Evolutionary conservation across 495 filamentous ascomycete species (phyloP), one percentile per base, ranked within the genome.

Genomic region (Lasiosphaeria miniovina): DNA sequence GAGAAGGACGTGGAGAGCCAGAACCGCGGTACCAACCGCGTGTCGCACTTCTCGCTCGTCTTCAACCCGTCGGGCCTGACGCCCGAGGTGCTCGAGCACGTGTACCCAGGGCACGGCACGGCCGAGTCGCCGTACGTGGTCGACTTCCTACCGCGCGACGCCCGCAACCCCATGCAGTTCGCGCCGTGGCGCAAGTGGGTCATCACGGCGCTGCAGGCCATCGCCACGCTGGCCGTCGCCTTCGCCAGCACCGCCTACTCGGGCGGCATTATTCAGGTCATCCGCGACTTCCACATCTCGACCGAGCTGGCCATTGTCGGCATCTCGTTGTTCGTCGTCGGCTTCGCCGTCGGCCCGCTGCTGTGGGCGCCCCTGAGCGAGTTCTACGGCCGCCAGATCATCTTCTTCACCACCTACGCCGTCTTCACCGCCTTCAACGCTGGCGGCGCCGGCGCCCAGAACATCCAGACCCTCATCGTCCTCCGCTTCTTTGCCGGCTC

Each of bases 221-320:
- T 89, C 41, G 82, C 87, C 15, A 90, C 88, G 0, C 77, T 93
- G 52, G 85, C 86, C 24, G 88, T 93, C 32, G 78, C 90, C 14
- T 84, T 95, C 61, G 88, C 86, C 38, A 90, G 88, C 8, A 90
- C 89, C 1, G 89, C 89, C 10, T 93, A 87, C 63, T 76, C 88
- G 35, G 88, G 89, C 40, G 90, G 90, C 65, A 72, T 89, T 11
- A 67, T 70, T n/a, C 75, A 88, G 59, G 83, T 91, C 52, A 74
- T 84, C 60, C 35, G 24, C 12, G 73, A 85, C 34, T 90, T 90
- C 61, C 43, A 79, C n/a, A 77, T 87, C 45, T 80, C 80, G 43
- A 68, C 75, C 3, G 85, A 86, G 57, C 72, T 90, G 3, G 82
- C 82, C 17, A 85, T 84, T 33, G 74, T 90, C 0, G 88, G 88